Percentiles rank a stretch among this genome's conserved stretches.
phyloP scores from a whole-genome alignment of 768 basidiomycete species.

The Cantharellus anzutake region DNA sequence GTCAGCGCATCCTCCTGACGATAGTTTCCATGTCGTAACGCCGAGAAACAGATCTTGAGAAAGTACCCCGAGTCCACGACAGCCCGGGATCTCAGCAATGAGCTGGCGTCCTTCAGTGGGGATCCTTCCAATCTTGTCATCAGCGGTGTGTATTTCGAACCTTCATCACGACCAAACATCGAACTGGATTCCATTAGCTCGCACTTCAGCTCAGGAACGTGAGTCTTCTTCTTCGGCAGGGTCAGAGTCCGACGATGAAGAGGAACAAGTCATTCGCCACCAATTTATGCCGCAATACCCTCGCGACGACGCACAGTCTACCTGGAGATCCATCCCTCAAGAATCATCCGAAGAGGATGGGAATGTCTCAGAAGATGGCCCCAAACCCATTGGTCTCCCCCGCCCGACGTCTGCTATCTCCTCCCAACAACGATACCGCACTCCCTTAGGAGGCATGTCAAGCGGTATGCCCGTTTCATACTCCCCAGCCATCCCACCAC shows the following conservation, averaged over 20 bases:
- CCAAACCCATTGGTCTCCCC: not conserved
- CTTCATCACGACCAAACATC: not conserved
- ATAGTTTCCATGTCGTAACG: not conserved
- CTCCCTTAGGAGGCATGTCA: not conserved
- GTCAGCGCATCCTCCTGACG: slow-evolving; percentile 20
- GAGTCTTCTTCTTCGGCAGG: not conserved
- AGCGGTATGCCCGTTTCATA: not conserved
- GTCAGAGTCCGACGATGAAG: not conserved
- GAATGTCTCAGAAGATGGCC: slow-evolving; percentile 5
- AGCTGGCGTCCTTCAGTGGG: slow-evolving; percentile 58
- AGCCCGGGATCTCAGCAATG: slow-evolving; percentile 53
- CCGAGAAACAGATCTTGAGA: slow-evolving; percentile 37
- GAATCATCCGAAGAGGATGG: not conserved
- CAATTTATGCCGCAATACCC: not conserved
- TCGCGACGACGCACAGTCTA: not conserved
- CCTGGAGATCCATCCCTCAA: not conserved
- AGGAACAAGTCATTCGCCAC: not conserved
- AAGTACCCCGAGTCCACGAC: slow-evolving; percentile 72
- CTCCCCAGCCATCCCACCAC: slow-evolving; percentile 2
- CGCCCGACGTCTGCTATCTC: not conserved
- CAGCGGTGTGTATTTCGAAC: slow-evolving; percentile 30
- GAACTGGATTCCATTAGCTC: not conserved
- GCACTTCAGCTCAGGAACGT: not conserved
- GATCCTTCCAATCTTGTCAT: slow-evolving; percentile 43
- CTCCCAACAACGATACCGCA: not conserved